Evolutionary conservation across 2,329 filamentous ascomycete genomes (phyloP), one percentile per base, ranked within the genome.

Genomic region (Penicillium brevicompactum): DNA sequence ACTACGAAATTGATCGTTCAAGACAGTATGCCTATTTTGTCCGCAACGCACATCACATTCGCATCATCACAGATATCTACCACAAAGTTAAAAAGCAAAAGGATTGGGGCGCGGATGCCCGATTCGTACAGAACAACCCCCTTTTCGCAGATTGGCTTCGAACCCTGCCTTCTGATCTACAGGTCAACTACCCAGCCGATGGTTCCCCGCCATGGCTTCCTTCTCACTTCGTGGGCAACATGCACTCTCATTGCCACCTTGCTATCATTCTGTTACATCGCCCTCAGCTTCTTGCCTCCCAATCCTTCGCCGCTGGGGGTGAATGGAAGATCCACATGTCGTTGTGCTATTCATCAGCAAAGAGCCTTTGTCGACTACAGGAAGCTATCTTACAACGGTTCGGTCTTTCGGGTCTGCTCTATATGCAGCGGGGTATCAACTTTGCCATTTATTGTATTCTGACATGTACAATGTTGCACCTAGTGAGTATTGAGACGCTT

Each of bases 361-460:
- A 94, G 73, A 84, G 84, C 40, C 82, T 97, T 48, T 97, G 92
- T 74, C 87, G 90, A 56, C 75, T 97, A 5, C 92, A 97, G 69
- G 93, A 97, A 74, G 88, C 88, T 2, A 85, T 96, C 34, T 69
- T 96, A 55, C 83, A 88, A 51, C 83, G 84, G 0, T 96, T 87
- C 71, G 91, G 92, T 2, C 78, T 96, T 57, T 84, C 84, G 14
- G 93, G 92, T 0, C 80, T 97, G 14, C 82, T 94, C 64, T 95
- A 88, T 75, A 97, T 97, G 93, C 88, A 93, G 67, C 84, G 93
- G 62, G 93, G 93, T 38, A 92, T 96, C 70, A 96, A 92, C 74
- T 97, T 96, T 68, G 91, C 91, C 5, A 91, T 97, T n/a, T 97
- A 97, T 69, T 87, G 88, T 53, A 86, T 96, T 24, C 78, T 97